Evolutionary conservation across 2,329 filamentous ascomycete genomes (phyloP), one percentile per base, ranked within the genome.

Genomic region (Ophiostoma piceae): DNA sequence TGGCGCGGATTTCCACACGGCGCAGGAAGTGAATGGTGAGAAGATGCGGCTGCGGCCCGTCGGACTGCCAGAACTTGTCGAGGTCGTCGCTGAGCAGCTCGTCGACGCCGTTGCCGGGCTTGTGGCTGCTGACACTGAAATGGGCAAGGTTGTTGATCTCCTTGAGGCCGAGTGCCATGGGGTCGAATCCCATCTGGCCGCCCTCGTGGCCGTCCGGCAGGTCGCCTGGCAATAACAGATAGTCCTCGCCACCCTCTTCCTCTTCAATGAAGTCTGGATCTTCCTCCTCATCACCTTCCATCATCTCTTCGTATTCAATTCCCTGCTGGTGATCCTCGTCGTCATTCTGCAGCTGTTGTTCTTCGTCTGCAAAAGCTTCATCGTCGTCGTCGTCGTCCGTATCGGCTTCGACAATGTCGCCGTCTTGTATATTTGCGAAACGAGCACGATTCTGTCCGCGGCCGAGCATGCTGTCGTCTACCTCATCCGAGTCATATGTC

Each of bases 141-240:
- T 89, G 90, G 41, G 91, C 92, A 26, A 95, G 84, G 72, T 92
- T 93, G 75, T 90, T 92, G 77, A 95, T 94, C 77, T 95, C 92
- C 77, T 93, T 94, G 72, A 94, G 82, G 62, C 88, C 83, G 12
- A 84, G 77, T 22, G 83, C 83, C 22, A 83, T 79, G 16, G 87
- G 81, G 70, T 88, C 83, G 68, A 88, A 85, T 7, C 67, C 70
- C 4, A 73, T 70, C n/a, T 72, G 29, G 11, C 74, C 72, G 6
- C 73, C 72, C 1, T 74, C 73, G 9, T 74, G 70, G 26, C 57
- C 69, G 32, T 68, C 69, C 54, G 67, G 62, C 62, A 65, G 62
- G 19, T 66, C 65, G 66, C 47, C 69, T 2, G 12, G 64, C 14
- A 70, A 54, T 16, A 69, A 70, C 5, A 65, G 47, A 29, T 69